Base-by-base conservation (phyloP, 2,329 filamentous ascomycete genomes). In the Ascocoryne sarcoides region DNA sequence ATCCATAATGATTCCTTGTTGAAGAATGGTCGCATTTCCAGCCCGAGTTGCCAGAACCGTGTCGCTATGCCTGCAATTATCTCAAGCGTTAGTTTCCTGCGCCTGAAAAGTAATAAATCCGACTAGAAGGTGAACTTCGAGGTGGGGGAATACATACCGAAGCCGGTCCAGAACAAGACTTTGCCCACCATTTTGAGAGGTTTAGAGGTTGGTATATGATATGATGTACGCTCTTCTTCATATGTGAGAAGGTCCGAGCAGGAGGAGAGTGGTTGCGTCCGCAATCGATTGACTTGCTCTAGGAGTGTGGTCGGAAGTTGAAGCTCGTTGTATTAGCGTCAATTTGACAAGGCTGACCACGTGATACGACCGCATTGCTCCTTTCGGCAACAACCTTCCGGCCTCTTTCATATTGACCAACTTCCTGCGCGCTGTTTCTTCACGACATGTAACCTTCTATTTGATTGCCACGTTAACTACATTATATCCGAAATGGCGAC, bases 11-110 rank as follows among this genome's bases (percentile, higher is more conserved):
- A 84, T 61, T 82, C 73, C 59, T 74, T 78, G 67, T 83, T 81
- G 75, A 96, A 86, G 65, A 95, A 82, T 38, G 90, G 92, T 48
- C 89, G 87, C 88, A 94, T 95, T 71, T 98, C 88, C 63, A 98
- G 92, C 60, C 90, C 92, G 63, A 98, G 82, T 67, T 96, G 92
- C 86, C 89, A 95, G 66, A 92, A 76, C 57, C 90, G 85, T 60
- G 89, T 83, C 61, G 84, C 88, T 58, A 95, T 68, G 72, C 92
- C 92, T 98, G 56, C 44, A 15, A 10, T 28, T 2, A 7, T 16
- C 4, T 7, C 14, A 12, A 32, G 16, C 14, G n/a, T 10, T 36
- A 43, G 57, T 48, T 63, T 57, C 38, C 31, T 14, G 10, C 20
- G 12, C 8, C 33, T 30, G 19, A 10, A 8, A 39, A 23, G 33